Conservation (phyloP, 192 early-diverging fungal species). For the Coemansia sp. region DNA sequence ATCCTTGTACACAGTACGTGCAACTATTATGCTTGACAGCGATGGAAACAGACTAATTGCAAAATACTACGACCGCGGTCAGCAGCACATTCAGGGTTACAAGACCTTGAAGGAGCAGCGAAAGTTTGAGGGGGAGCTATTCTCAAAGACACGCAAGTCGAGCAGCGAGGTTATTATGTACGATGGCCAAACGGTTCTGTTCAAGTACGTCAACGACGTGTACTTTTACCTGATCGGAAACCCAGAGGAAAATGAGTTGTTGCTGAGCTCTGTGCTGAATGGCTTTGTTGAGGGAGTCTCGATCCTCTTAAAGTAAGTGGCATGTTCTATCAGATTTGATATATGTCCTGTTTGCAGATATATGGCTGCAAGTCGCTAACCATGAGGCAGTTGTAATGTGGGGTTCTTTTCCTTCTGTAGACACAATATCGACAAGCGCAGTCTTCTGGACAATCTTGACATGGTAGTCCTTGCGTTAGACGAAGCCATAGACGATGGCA, state of each 20-base stretch:
- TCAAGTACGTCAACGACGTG: slow-evolving; percentile 81
- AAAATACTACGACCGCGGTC: slow-evolving; percentile 78
- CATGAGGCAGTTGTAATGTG: neutral
- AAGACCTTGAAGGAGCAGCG: slow-evolving; percentile 76
- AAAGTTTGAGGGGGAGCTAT: slow-evolving; percentile 88
- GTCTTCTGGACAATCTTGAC: slow-evolving; percentile 88
- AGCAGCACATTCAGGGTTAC: slow-evolving; percentile 21
- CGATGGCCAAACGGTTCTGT: slow-evolving; percentile 88
- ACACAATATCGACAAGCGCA: slow-evolving; percentile 89
- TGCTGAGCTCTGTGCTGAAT: slow-evolving; percentile 75
- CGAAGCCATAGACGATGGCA: slow-evolving; percentile 93
- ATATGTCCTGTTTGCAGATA: neutral
- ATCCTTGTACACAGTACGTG: slow-evolving; percentile 82
- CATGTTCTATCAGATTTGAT: neutral
- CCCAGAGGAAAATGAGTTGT: slow-evolving; percentile 91
- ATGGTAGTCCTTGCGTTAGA: slow-evolving; percentile 87
- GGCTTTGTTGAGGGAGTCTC: slow-evolving; percentile 83
- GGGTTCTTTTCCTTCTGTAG: slow-evolving; percentile 3
- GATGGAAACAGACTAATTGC: slow-evolving; percentile 89
- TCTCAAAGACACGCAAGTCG: slow-evolving; percentile 84
- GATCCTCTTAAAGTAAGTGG: slow-evolving; percentile 72
- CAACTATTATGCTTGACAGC: slow-evolving; percentile 86
- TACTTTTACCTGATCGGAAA: slow-evolving; percentile 90
- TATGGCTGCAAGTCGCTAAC: neutral
- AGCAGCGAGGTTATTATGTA: slow-evolving; percentile 88